Evolutionary conservation across 116 monocot species (phyloP).

Genomic region (Posidonia oceanica): DNA sequence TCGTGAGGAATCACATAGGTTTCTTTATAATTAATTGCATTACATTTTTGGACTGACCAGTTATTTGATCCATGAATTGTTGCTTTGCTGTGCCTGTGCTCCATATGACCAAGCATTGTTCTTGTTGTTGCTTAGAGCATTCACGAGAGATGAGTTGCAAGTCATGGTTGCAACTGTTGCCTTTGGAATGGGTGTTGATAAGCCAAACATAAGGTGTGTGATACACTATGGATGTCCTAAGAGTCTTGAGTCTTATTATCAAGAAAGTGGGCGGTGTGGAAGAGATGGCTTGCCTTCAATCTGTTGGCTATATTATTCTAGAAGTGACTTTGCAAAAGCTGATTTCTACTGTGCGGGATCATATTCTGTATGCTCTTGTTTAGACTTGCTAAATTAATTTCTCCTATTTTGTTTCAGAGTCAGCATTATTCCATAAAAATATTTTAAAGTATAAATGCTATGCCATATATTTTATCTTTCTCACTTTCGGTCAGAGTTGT

Average conservation of each 20-base stretch:
- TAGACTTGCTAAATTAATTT: neutral
- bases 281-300: constrained; percentile 86
- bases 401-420: neutral
- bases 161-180: constrained; percentile 98
- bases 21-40: neutral
- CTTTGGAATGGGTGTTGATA: constrained; percentile 99
- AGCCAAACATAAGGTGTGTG: constrained; percentile 88
- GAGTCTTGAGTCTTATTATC: constrained; percentile 91
- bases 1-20: constrained; percentile 88
- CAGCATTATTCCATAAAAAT: neutral
- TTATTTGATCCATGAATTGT: constrained; percentile 2
- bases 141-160: constrained; percentile 73
- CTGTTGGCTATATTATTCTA: constrained; percentile 87
- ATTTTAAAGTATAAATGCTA: neutral
- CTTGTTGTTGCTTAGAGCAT: constrained; percentile 44
- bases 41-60: neutral
- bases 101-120: neutral
- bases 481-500: neutral
- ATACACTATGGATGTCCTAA: constrained; percentile 99
- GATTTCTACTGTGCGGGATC: constrained; percentile 80
- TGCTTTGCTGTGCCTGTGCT: neutral
- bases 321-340: constrained; percentile 87
- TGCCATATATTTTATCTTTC: neutral
- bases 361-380: constrained; percentile 37
- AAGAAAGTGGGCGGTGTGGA: constrained; percentile 97